Evolutionary conservation across 768 basidiomycete species (phyloP).

Genomic region (Rhodotorula babjevae): DNA sequence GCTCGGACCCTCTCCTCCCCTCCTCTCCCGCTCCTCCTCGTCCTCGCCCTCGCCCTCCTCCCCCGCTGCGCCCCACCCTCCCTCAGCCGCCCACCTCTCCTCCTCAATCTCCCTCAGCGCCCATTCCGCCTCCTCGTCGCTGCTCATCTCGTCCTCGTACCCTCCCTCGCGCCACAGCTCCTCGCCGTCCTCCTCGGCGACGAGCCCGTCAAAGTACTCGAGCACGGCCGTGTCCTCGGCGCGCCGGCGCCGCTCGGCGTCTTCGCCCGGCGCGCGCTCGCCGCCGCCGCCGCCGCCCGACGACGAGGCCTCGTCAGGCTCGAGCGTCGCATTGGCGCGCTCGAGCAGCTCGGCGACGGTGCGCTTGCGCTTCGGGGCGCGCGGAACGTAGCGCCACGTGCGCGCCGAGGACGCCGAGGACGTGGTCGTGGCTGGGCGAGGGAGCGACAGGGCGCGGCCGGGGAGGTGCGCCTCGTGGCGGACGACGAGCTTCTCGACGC

Average conservation of each 20-base stretch:
- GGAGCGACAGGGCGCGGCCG: no score
- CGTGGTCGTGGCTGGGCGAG: no score
- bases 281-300: background rate
- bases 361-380: no score
- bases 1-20: no score
- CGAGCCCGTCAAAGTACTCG: conserved; percentile 27
- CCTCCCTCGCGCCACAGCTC: background rate
- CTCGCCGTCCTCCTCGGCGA: background rate
- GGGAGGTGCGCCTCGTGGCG: background rate
- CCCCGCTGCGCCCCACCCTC: no score
- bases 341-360: no score
- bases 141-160: background rate
- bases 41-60: background rate
- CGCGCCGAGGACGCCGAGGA: background rate
- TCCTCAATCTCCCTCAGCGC: background rate
- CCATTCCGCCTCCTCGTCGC: background rate
- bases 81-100: background rate
- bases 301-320: no score
- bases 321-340: no score
- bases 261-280: background rate
- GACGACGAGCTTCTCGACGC: conserved; percentile 55
- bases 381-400: no score
- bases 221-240: conserved; percentile 20
- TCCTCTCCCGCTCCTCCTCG: background rate
- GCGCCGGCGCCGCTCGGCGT: conserved; percentile 4